phyloP scores from a whole-genome alignment of 176 grass and related monocot genomes.

The Oryza australiensis region DNA sequence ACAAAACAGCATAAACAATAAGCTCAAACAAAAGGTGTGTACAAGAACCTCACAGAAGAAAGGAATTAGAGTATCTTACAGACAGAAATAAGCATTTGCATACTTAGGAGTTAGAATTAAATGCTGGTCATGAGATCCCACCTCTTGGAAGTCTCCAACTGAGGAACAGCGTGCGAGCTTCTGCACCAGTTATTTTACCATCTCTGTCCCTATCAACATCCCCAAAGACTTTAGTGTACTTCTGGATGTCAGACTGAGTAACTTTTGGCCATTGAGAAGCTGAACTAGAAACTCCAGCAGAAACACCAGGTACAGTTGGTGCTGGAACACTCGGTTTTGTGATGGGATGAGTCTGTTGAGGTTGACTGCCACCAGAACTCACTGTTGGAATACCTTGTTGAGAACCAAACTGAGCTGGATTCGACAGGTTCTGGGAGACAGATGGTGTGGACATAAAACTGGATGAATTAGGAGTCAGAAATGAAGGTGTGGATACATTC shows the following conservation, averaged over 20 bases:
- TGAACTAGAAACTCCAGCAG: slow-evolving; percentile 52
- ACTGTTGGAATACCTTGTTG: slow-evolving; percentile 39
- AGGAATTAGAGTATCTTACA: slow-evolving; percentile 21
- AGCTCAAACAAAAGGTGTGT: slow-evolving; percentile 14
- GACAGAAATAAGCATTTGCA: slow-evolving; percentile 30
- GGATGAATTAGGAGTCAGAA: slow-evolving; percentile 39
- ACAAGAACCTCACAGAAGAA: background rate
- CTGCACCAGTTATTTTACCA: slow-evolving; percentile 92
- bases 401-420: slow-evolving; percentile 62
- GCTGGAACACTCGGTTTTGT: slow-evolving; percentile 40
- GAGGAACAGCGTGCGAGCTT: slow-evolving; percentile 92
- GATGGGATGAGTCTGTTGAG: slow-evolving; percentile 56
- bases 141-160: slow-evolving; percentile 99
- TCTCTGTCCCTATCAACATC: slow-evolving; percentile 93
- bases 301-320: slow-evolving; percentile 34
- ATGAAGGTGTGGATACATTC: slow-evolving; percentile 32
- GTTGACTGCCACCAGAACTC: slow-evolving; percentile 50
- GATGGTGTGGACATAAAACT: slow-evolving; percentile 42
- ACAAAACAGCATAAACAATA: slow-evolving; percentile 9
- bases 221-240: slow-evolving; percentile 93
- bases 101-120: slow-evolving; percentile 14
- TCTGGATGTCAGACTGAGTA: slow-evolving; percentile 86
- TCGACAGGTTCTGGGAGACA: slow-evolving; percentile 57
- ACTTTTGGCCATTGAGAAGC: slow-evolving; percentile 92
- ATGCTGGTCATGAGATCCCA: slow-evolving; percentile 36